phyloP scores from a whole-genome alignment of 1,284 basidiomycete genomes.

The Athelia sp. region DNA sequence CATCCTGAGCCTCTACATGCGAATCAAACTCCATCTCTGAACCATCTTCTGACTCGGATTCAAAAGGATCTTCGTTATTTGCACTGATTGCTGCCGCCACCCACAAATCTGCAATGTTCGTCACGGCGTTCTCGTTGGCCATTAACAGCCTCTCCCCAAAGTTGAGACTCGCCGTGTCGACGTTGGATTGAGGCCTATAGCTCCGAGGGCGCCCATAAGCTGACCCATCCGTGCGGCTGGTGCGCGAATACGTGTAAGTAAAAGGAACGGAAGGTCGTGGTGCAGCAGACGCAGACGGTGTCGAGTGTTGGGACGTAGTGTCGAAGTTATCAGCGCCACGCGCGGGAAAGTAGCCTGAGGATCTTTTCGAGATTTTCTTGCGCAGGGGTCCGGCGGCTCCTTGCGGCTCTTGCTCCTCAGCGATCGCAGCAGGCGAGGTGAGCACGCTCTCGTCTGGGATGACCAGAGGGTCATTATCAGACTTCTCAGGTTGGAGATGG shows the following conservation, averaged over 20 bases:
- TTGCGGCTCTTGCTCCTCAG: conserved; percentile 34
- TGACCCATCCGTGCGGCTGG: conserved; percentile 63
- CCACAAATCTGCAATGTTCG: conserved; percentile 88
- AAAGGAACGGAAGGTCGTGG: conserved; percentile 43
- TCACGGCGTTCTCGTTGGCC: conserved; percentile 88
- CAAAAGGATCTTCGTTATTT: conserved; percentile 75
- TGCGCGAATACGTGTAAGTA: conserved; percentile 42
- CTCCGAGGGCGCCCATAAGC: conserved; percentile 70
- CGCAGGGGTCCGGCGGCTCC: conserved; percentile 33
- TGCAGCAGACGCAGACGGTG: conserved; percentile 32
- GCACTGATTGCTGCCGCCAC: conserved; percentile 89
- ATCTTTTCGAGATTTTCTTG: conserved; percentile 42
- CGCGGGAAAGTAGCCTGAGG: conserved; percentile 58
- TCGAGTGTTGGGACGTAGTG: conserved; percentile 23
- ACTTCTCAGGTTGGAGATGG: conserved; percentile 69
- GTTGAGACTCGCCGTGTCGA: conserved; percentile 46
- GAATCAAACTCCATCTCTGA: conserved; percentile 24
- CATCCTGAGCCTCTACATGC: conserved; percentile 14
- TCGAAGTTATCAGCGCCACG: conserved; percentile 38
- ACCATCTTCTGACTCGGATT: conserved; percentile 33
- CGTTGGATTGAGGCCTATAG: conserved; percentile 38
- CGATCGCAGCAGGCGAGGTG: conserved; percentile 34
- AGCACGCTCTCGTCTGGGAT: conserved; percentile 57
- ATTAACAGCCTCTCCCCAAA: conserved; percentile 89
- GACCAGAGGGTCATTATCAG: conserved; percentile 32